A percentile compares a stretch with the other conserved stretches of the same genome.
Conservation (phyloP, 108 stramenopile genomes). For the Skeletonema tropicum region DNA sequence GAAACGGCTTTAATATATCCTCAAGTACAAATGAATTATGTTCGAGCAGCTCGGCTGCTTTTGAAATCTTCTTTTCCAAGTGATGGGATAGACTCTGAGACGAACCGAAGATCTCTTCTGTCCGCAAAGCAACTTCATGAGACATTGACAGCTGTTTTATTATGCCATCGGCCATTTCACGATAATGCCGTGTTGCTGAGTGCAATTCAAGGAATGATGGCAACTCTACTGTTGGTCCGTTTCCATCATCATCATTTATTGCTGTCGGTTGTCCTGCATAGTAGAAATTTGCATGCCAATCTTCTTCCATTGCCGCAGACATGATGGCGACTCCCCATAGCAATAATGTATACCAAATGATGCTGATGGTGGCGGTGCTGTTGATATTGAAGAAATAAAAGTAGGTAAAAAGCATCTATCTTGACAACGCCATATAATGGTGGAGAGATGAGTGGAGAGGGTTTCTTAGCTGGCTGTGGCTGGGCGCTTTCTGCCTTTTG, state of each 20-base stretch:
- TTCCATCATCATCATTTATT: background rate
- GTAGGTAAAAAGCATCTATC: too few relatives aligned
- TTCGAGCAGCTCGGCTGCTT: slow-evolving; percentile 37
- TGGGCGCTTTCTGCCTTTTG: too few relatives aligned
- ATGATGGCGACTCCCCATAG: background rate
- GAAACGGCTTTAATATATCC: slow-evolving; percentile 37
- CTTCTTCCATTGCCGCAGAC: background rate
- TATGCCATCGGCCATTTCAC: slow-evolving; percentile 31
- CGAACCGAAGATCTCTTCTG: slow-evolving; percentile 23
- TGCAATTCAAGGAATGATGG: slow-evolving; percentile 37
- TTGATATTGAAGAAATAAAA: too few relatives aligned
- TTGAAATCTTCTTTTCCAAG: slow-evolving; percentile 42
- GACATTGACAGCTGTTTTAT: slow-evolving; percentile 32
- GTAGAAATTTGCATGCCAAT: background rate
- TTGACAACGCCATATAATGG: too few relatives aligned
- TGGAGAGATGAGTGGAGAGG: too few relatives aligned
- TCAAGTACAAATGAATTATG: slow-evolving; percentile 40
- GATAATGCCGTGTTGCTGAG: slow-evolving; percentile 34
- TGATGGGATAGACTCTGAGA: slow-evolving; percentile 22
- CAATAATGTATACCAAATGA: background rate
- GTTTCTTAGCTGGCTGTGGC: too few relatives aligned
- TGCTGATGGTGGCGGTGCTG: background rate
- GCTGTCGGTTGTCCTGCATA: background rate
- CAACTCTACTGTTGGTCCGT: background rate
- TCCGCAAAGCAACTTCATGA: slow-evolving; percentile 46